Conservation (phyloP, 2,329 filamentous ascomycete species). For the Trichoderma semiorbis region DNA sequence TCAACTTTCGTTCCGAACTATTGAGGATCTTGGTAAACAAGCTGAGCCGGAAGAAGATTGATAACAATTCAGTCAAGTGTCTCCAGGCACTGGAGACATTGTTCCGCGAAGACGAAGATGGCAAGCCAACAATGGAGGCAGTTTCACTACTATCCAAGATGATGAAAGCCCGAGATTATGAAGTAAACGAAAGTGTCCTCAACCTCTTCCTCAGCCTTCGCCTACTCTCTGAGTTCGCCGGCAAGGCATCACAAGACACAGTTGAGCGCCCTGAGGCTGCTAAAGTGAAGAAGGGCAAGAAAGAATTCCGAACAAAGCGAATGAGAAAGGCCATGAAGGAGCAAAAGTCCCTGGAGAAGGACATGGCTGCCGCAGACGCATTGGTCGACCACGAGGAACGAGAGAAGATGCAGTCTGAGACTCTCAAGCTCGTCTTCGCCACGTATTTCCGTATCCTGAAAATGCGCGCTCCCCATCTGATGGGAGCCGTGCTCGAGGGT, state of each 20-base stretch:
- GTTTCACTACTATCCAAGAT: conserved; percentile 84
- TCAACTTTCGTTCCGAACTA: conserved; percentile 90
- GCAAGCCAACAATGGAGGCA: conserved; percentile 80
- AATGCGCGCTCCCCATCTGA: conserved; percentile 72
- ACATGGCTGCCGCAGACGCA: conserved; percentile 90
- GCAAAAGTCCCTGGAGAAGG: conserved; percentile 82
- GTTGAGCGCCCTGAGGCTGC: conserved; percentile 52
- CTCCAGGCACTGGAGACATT: conserved; percentile 74
- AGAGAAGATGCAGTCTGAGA: conserved; percentile 92
- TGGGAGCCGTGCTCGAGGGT: conserved; percentile 96
- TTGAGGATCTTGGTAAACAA: conserved; percentile 84
- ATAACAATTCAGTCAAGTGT: conserved; percentile 75
- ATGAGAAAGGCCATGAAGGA: conserved; percentile 80
- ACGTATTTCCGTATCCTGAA: conserved; percentile 95
- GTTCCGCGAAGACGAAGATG: conserved; percentile 85
- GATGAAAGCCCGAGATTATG: conserved; percentile 85
- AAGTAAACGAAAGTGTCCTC: conserved; percentile 77
- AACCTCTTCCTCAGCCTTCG: conserved; percentile 90
- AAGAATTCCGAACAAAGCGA: conserved; percentile 87
- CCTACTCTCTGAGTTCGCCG: conserved; percentile 80
- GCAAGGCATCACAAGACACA: conserved; percentile 74
- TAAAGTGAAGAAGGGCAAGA: conserved; percentile 59
- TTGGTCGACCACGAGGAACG: conserved; percentile 87
- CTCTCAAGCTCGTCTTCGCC: conserved; percentile 90
- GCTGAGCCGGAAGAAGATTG: conserved; percentile 67